Conservation (phyloP, 164 flowering plant genomes). For the Magnolia sinica region DNA sequence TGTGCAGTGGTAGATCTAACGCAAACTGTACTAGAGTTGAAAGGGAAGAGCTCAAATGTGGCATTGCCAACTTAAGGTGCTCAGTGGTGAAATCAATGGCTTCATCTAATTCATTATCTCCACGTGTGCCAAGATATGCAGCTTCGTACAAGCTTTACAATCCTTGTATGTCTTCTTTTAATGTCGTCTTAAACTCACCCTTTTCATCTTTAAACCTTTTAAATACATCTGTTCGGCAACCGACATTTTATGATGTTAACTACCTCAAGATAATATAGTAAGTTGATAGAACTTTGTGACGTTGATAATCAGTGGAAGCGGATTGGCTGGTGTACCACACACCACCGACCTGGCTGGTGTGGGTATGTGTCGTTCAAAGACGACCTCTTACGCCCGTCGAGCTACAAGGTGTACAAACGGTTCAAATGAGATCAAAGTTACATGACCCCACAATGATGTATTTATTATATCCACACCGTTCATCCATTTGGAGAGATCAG, state of each 20-base stretch:
- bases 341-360: no score
- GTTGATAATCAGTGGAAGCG: no score
- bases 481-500: no score
- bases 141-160: slow-evolving; percentile 25
- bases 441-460: no score
- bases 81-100: slow-evolving; percentile 16
- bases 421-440: no score
- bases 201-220: slow-evolving; percentile 25
- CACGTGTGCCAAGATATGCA: slow-evolving; percentile 13
- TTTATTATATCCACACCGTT: no score
- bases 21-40: slow-evolving; percentile 12
- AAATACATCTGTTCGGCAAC: slow-evolving; percentile 26
- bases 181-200: slow-evolving; percentile 19
- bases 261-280: not conserved
- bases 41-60: slow-evolving; percentile 5
- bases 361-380: no score
- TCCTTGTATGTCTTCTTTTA: slow-evolving; percentile 20
- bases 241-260: not conserved
- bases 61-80: slow-evolving; percentile 6
- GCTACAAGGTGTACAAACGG: no score
- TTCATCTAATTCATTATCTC: slow-evolving; percentile 26
- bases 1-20: slow-evolving; percentile 10
- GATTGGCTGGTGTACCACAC: no score
- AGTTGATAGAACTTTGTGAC: not conserved
- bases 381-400: no score